These are phyloP conservation scores for Penicillium sp. DNA, from an alignment of 2,329 filamentous ascomycete genomes.

Conservation along the genomic window DNA sequence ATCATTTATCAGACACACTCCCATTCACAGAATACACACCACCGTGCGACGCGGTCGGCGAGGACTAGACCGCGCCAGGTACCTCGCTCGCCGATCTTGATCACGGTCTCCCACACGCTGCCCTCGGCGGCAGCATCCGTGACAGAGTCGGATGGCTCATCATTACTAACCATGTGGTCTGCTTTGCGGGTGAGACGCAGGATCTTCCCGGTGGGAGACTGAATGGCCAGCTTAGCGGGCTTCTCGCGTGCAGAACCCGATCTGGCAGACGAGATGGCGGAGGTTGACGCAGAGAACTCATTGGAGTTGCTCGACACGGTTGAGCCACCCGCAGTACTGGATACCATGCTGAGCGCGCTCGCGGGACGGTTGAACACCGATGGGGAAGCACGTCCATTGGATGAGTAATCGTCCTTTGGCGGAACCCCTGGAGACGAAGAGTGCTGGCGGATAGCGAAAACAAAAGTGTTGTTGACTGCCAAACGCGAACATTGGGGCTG, in stretches of 20 bases:
- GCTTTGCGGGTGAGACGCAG: slow-evolving; percentile 57
- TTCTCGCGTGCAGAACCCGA: slow-evolving; percentile 53
- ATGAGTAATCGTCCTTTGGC: slow-evolving; percentile 31
- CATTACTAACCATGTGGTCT: slow-evolving; percentile 42
- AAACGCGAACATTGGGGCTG: slow-evolving; percentile 88
- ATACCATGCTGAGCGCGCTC: slow-evolving; percentile 59
- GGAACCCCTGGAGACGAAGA: slow-evolving; percentile 57
- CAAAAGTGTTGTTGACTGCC: slow-evolving; percentile 94
- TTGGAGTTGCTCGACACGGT: slow-evolving; percentile 46
- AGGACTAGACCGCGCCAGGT: slow-evolving; percentile 60
- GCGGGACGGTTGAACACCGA: slow-evolving; percentile 51
- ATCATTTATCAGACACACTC: slow-evolving; percentile 48
- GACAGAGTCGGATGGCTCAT: slow-evolving; percentile 29
- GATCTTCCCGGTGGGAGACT: slow-evolving; percentile 92
- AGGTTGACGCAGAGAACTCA: slow-evolving; percentile 41
- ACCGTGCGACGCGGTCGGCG: slow-evolving; percentile 61
- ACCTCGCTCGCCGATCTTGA: slow-evolving; percentile 62
- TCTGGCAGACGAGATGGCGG: slow-evolving; percentile 52
- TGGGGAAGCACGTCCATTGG: slow-evolving; percentile 48
- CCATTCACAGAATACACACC: slow-evolving; percentile 68
- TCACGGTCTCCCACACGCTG: slow-evolving; percentile 61
- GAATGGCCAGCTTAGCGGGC: slow-evolving; percentile 91
- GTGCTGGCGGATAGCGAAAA: slow-evolving; percentile 92
- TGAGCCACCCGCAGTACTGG: slow-evolving; percentile 50
- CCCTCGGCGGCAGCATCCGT: slow-evolving; percentile 46